Evolutionary conservation across 177 flowering plant genomes (phyloP).

Genomic region (Vitis hybrid): DNA sequence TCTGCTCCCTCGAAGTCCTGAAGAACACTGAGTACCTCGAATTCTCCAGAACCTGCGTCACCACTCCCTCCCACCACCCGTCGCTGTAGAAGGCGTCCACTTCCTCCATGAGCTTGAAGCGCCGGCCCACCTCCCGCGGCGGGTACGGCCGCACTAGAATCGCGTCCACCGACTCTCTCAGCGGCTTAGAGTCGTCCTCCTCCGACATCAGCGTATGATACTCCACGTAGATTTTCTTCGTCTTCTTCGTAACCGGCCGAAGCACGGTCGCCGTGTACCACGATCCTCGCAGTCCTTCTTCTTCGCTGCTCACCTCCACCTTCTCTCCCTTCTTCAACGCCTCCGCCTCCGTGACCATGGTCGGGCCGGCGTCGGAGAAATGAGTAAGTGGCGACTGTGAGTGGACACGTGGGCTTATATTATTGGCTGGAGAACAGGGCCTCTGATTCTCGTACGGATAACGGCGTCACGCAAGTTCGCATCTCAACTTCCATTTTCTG

Average conservation of each 20-base stretch:
- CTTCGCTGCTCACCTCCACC: conserved; percentile 26
- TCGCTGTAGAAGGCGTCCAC: conserved; percentile 35
- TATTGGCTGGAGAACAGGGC: too few relatives aligned
- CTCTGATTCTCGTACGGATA: too few relatives aligned
- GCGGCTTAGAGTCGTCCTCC: conserved; percentile 9
- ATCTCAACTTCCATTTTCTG: too few relatives aligned
- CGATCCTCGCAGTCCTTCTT: conserved; percentile 19
- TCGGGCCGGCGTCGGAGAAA: too few relatives aligned
- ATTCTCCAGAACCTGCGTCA: conserved; percentile 10
- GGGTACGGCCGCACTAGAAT: conserved; percentile 22
- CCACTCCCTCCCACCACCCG: conserved; percentile 38
- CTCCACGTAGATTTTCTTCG: conserved; percentile 16
- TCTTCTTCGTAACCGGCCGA: conserved; percentile 7
- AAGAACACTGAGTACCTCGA: conserved; percentile 24
- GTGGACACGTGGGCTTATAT: too few relatives aligned
- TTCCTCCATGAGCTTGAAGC: conserved; percentile 16
- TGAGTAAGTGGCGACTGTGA: too few relatives aligned
- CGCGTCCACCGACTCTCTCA: conserved; percentile 21
- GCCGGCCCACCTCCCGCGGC: conserved; percentile 14
- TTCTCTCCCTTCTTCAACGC: conserved; percentile 8
- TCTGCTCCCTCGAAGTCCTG: conserved; percentile 21
- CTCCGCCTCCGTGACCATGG: too few relatives aligned
- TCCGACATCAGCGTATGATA: conserved; percentile 19
- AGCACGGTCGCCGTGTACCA: conserved; percentile 28
- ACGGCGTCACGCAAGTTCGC: too few relatives aligned